Conservation (phyloP, 2,329 filamentous ascomycete species). For the Colletotrichum sojae region DNA sequence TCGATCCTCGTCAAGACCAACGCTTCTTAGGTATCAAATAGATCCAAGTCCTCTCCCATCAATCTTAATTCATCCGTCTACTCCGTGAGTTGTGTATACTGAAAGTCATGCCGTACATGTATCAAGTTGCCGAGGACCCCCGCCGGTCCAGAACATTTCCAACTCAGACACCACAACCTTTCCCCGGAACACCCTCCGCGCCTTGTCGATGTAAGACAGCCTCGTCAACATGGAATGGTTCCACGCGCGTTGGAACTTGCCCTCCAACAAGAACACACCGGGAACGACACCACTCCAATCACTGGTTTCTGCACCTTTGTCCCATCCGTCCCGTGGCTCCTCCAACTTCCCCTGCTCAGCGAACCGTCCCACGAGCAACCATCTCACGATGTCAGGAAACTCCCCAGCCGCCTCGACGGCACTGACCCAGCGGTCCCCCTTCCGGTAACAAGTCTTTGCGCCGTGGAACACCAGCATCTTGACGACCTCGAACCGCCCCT, state of each 20-base stretch:
- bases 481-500: constrained; percentile 13
- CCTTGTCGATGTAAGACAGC: constrained; percentile 5
- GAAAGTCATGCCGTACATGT: too few relatives aligned
- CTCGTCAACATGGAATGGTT: constrained; percentile 13
- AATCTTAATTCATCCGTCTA: too few relatives aligned
- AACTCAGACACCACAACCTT: constrained; percentile 3
- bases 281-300: constrained; percentile 15
- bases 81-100: too few relatives aligned
- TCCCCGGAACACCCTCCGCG: neutral
- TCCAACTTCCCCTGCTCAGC: constrained; percentile 10
- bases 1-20: too few relatives aligned
- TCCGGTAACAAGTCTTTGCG: constrained; percentile 6
- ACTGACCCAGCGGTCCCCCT: neutral
- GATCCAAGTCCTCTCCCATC: too few relatives aligned
- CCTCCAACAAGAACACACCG: constrained; percentile 7
- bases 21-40: too few relatives aligned
- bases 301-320: neutral
- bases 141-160: neutral
- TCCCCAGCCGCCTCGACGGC: neutral
- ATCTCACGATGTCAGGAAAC: constrained; percentile 3
- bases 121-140: too few relatives aligned
- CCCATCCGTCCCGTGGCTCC: neutral
- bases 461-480: constrained; percentile 15
- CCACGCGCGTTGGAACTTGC: neutral
- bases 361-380: constrained; percentile 20